Percentiles rank a stretch among this genome's conserved stretches.
phyloP scores from a whole-genome alignment of 202 grass and related monocot species.

The Setaria italica region DNA sequence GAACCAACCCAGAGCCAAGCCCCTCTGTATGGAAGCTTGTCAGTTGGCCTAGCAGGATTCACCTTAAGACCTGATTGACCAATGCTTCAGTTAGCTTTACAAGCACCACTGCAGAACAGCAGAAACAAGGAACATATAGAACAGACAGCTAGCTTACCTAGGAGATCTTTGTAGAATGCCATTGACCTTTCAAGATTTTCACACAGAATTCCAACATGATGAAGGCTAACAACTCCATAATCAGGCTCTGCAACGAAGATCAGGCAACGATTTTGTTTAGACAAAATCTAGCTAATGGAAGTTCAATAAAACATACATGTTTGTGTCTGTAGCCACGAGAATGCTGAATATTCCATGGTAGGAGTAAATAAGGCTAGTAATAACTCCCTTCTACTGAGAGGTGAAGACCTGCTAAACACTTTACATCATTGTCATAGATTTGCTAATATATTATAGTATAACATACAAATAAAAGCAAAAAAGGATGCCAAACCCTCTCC shows the following conservation, averaged over 20 bases:
- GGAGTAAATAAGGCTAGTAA: constrained; percentile 18
- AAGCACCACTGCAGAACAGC: constrained; percentile 4
- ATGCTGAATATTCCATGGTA: not conserved
- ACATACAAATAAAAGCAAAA: not conserved
- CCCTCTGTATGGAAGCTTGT: constrained; percentile 93
- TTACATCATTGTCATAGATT: not conserved
- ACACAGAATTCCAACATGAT: constrained; percentile 93
- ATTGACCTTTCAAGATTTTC: constrained; percentile 94
- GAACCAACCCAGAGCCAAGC: constrained; percentile 98
- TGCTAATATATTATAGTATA: constrained; percentile 7
- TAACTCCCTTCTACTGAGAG: constrained; percentile 21
- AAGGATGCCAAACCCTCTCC: not conserved
- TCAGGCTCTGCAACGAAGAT: constrained; percentile 52
- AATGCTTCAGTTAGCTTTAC: constrained; percentile 24
- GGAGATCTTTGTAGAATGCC: constrained; percentile 89
- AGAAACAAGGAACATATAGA: constrained; percentile 1
- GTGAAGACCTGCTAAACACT: not conserved
- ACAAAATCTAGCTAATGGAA: constrained; percentile 10
- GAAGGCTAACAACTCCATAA: constrained; percentile 90
- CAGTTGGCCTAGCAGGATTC: constrained; percentile 82
- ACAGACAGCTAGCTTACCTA: constrained; percentile 55
- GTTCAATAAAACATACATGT: not conserved
- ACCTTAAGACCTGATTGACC: constrained; percentile 78
- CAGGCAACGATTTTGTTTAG: constrained; percentile 21
- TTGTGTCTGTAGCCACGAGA: not conserved